A percentile compares a stretch with the other conserved stretches of the same genome.
Evolutionary conservation across 2,329 filamentous ascomycete genomes (phyloP).

Genomic region (Aphanocladium album): DNA sequence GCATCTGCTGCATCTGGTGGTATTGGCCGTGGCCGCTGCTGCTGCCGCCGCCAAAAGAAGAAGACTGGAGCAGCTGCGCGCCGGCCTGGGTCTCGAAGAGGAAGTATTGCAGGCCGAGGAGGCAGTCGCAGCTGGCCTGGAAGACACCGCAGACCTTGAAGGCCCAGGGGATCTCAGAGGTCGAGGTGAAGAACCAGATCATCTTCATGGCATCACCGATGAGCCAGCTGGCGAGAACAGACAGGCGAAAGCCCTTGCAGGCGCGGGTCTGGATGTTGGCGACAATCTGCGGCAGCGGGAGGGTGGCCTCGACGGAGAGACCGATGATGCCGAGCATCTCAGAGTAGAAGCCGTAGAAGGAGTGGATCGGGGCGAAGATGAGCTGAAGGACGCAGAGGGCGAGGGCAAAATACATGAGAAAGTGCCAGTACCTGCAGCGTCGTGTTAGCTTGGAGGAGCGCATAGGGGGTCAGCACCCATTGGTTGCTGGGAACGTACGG

Average conservation of each 20-base stretch:
- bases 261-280: constrained; percentile 64
- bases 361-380: constrained; percentile 54
- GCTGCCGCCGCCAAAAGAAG: background rate
- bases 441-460: constrained; percentile 12
- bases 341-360: constrained; percentile 62
- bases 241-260: constrained; percentile 72
- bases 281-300: constrained; percentile 74
- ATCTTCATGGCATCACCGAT: constrained; percentile 81
- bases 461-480: background rate
- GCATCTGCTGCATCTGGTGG: constrained; percentile 32
- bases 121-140: constrained; percentile 70
- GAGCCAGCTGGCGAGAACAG: constrained; percentile 73
- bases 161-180: constrained; percentile 64
- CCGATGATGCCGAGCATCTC: constrained; percentile 67
- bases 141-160: constrained; percentile 82
- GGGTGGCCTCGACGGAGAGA: constrained; percentile 72
- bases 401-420: constrained; percentile 62
- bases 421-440: constrained; percentile 65
- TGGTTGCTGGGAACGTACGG: constrained; percentile 43
- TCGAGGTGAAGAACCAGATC: constrained; percentile 75
- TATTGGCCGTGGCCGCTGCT: constrained; percentile 27
- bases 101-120: constrained; percentile 69
- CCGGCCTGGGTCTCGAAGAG: constrained; percentile 46
- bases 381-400: constrained; percentile 59
- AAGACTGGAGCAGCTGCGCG: constrained; percentile 18